Base-by-base conservation (phyloP, 2,329 filamentous ascomycete species). In the Penicillium sclerotigenum region DNA sequence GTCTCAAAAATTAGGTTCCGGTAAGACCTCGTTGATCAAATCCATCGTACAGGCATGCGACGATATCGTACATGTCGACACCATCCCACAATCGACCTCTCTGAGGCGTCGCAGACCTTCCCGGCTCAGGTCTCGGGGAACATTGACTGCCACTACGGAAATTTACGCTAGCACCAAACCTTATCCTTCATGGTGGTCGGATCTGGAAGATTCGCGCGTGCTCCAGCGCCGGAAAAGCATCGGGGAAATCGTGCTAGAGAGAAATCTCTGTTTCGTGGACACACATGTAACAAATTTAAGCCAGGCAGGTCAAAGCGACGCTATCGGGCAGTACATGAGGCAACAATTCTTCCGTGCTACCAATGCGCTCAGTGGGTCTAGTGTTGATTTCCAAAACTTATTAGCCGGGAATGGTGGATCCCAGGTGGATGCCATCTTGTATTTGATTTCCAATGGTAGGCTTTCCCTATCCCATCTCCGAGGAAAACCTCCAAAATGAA, bases 261-360 rank as follows among this genome's bases (percentile, higher is more conserved):
- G 93, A 29, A 99, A 99, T 68, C 76, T 99, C 5, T 96, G 91
- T 72, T 97, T 99, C 69, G 86, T 97, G 56, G 93, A 97, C 75
- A 93, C 89, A 2, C 85, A 88, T 61, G 80, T 79, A 43, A 79
- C 77, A 43, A 83, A 81, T 36, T 81, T 85, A 50, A 80, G 83
- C 59, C 61, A 62, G 37, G 52, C 61, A 64, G 83, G 83, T 62
- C 79, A 77, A 49, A 84, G 86, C 47, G 81, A 84, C 37, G 79
- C 79, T 7, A 82, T 88, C 37, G 74, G 87, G 14, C 79, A 86
- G 56, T 95, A 96, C 69, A 81, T 96, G 31, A 87, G 91, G 72
- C 83, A 82, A 43, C 83, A 87, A 60, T 75, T 93, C 16, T 80
- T 81, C 54, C 84, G 85, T 60, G 84, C 85, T 38, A 81, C 81